A percentile compares a stretch with the other conserved stretches of the same genome.
Conservation (phyloP, 73 alveolate genomes). For the Urostyla sp. region DNA sequence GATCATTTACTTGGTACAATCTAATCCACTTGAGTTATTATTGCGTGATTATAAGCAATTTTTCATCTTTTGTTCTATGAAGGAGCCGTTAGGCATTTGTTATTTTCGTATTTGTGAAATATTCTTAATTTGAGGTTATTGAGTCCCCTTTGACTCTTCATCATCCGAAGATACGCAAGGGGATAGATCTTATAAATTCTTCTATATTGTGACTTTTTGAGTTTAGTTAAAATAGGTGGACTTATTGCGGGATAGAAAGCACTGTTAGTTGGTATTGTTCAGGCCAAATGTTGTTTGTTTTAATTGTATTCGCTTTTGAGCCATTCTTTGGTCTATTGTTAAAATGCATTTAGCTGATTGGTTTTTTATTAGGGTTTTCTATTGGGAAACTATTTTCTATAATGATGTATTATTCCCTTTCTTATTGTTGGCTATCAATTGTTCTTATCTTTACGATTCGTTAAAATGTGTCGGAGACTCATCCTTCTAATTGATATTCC, state of each 20-base stretch:
- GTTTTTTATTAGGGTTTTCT: slow-evolving; percentile 14
- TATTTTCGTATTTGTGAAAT: not conserved
- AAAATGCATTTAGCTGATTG: not conserved
- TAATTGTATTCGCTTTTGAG: too few species aligned
- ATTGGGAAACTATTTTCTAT: slow-evolving; percentile 28
- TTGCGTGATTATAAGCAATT: slow-evolving; percentile 39
- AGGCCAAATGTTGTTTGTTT: not conserved
- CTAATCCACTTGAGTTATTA: not conserved
- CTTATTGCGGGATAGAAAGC: slow-evolving; percentile 15
- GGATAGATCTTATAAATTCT: slow-evolving; percentile 3
- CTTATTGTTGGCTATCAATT: too few species aligned
- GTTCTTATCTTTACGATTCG: too few species aligned
- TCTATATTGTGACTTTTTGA: not conserved
- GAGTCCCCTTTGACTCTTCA: not conserved
- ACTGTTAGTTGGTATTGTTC: not conserved
- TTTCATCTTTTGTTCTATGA: slow-evolving; percentile 37
- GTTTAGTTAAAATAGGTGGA: slow-evolving; percentile 42
- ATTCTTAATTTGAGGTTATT: not conserved
- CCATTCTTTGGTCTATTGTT: too few species aligned
- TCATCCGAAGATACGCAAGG: slow-evolving; percentile 43
- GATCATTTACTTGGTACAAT: not conserved
- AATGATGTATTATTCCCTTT: not conserved
- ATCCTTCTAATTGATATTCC: not conserved
- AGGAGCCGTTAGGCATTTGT: slow-evolving; percentile 28
- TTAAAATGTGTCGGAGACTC: too few species aligned